Conservation (phyloP, 306 rosid genomes). For the Inga laurina region DNA sequence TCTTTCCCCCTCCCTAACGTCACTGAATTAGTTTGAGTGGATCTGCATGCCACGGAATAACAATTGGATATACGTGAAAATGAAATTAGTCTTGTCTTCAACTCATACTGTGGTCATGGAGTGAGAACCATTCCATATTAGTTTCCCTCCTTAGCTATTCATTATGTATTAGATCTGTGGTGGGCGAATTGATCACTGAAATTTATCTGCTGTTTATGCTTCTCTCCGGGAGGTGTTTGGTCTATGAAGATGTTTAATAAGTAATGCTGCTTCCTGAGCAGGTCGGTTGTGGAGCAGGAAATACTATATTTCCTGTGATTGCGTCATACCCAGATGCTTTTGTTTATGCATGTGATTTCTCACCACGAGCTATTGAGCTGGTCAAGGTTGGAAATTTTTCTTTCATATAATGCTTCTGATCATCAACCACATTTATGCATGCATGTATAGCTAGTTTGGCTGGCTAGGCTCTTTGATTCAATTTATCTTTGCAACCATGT, state of each 20-base stretch:
- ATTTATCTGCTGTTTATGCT: conserved; percentile 15
- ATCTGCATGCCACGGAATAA: not conserved
- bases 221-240: conserved; percentile 19
- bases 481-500: not conserved
- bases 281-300: conserved; percentile 97
- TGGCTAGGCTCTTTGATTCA: conserved; percentile 26
- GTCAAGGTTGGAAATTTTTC: conserved; percentile 62
- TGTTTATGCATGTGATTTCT: conserved; percentile 92
- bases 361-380: conserved; percentile 85
- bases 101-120: conserved; percentile 2
- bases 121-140: not conserved
- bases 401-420: conserved; percentile 15
- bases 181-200: conserved; percentile 6
- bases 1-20: not conserved
- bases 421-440: conserved; percentile 11
- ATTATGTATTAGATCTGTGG: not conserved
- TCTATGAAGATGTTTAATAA: conserved; percentile 7
- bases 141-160: conserved; percentile 17
- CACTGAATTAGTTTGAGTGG: not conserved
- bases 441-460: conserved; percentile 16
- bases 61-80: conserved; percentile 19
- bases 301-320: conserved; percentile 86
- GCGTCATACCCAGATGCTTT: conserved; percentile 68
- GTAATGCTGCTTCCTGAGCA: conserved; percentile 39
- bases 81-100: not conserved